Base-by-base conservation (phyloP, 345 rosid species). In the Bruguiera sexangula region DNA sequence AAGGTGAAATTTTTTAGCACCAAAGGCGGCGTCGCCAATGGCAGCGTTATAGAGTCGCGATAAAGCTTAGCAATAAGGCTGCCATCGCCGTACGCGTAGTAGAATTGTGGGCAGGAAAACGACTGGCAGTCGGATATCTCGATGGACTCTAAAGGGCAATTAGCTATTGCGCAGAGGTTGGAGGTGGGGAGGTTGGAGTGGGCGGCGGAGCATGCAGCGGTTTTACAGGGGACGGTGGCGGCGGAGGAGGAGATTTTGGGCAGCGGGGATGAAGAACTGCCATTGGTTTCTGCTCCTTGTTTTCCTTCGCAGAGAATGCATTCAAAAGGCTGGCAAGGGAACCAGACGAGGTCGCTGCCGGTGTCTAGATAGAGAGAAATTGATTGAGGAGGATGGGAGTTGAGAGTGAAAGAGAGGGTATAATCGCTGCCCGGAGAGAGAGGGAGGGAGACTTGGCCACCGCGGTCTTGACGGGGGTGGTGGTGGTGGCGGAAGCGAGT, bases 291-390 rank as follows among this genome's bases (percentile, higher is more conserved):
- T 21, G 30, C 29, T 58, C 75, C 74, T 6, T 88, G 81, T 70
- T 89, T 76, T 20, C 81, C 86, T 76, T 95, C 96, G 69, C 99
- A 95, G 75, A 92, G 89, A 65, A 95, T 88, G 83, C 97, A 95
- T 20, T 85, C 84, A 74, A 95, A 84, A 21, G 99, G 99, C 22
- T 84, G 80, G 67, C 96, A 91, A 24, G 97, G 99, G 83, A 89
- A 88, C 99, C 99, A 95, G 64, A 95, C 96, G 26, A 95, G 89
- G 84, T 95, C 96, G 43, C 96, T 88, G 52, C 99, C 99, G 20
- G 99, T 95, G 84, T 95, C 97, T 15, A 95, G 85, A 82, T 88
- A 95, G 53, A 95, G 89, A 1, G 93, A 88, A 69, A 95, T 77
- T 51, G 83, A 26, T 31, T 82, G 84, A 21, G 90, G 73, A 51